These are phyloP conservation scores for Ceratocystis alfenasii DNA, from an alignment of 2,329 filamentous ascomycete genomes.

Conservation along the genomic window DNA sequence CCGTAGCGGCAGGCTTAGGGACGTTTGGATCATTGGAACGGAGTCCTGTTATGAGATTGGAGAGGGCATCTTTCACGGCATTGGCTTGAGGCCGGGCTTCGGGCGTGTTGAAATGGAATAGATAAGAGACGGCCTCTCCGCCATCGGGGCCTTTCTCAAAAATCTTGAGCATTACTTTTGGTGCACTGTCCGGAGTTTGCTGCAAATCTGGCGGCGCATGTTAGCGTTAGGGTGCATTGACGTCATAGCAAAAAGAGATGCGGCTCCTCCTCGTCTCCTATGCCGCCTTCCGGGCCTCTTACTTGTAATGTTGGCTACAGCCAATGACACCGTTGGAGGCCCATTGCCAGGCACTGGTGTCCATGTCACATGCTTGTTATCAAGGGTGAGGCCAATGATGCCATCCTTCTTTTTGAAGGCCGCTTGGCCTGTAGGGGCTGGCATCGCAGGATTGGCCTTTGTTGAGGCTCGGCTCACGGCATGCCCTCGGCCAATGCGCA, in stretches of 20 bases:
- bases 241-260: conserved; percentile 5
- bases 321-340: conserved; percentile 54
- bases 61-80: conserved; percentile 68
- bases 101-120: conserved; percentile 79
- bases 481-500: neutral
- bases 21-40: conserved; percentile 46
- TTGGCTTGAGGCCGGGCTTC: conserved; percentile 76
- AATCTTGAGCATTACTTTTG: conserved; percentile 90
- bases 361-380: conserved; percentile 69
- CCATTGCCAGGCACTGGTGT: conserved; percentile 54
- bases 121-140: conserved; percentile 55
- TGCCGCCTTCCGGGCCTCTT: conserved; percentile 29
- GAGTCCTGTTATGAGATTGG: conserved; percentile 58
- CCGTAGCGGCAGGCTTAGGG: conserved; percentile 36
- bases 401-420: conserved; percentile 96
- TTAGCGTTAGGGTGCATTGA: conserved; percentile 4
- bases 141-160: conserved; percentile 56
- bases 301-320: conserved; percentile 73
- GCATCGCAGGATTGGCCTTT: conserved; percentile 34
- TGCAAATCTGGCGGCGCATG: conserved; percentile 57
- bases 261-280: conserved; percentile 14
- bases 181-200: conserved; percentile 75
- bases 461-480: conserved; percentile 2
- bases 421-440: conserved; percentile 51
- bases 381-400: conserved; percentile 59